These are phyloP conservation scores for Neurospora sp. DNA, from an alignment of 495 filamentous ascomycete genomes.

Conservation along the genomic window DNA sequence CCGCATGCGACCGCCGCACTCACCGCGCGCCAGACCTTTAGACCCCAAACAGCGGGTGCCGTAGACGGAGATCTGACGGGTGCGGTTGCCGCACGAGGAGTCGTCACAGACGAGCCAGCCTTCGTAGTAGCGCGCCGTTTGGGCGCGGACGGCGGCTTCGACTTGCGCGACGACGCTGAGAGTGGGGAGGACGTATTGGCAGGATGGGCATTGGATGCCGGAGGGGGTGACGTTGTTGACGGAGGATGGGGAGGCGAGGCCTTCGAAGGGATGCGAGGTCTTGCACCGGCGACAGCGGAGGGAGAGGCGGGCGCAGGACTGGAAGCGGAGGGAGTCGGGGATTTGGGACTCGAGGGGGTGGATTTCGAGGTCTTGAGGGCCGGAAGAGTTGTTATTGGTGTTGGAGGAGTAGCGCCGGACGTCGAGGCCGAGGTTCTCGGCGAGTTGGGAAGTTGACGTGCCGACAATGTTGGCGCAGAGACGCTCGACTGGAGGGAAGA, in stretches of 20 bases:
- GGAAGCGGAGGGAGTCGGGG: conserved; percentile 77
- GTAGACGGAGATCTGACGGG: conserved; percentile 84
- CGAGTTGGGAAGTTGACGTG: conserved; percentile 77
- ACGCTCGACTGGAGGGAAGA: conserved; percentile 96
- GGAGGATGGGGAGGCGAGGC: conserved; percentile 42
- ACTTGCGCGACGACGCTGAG: conserved; percentile 75
- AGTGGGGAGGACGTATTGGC: conserved; percentile 49
- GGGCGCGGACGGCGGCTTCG: conserved; percentile 68
- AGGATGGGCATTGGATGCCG: conserved; percentile 65
- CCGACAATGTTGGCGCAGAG: conserved; percentile 91
- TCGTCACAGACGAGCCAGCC: conserved; percentile 89
- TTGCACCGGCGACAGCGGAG: conserved; percentile 79
- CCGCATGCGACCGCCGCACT: conserved; percentile 78
- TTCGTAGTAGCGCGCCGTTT: conserved; percentile 79
- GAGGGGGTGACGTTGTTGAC: conserved; percentile 50
- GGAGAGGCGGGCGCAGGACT: conserved; percentile 59
- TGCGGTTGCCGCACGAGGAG: conserved; percentile 72
- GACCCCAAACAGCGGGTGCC: conserved; percentile 84
- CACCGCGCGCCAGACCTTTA: conserved; percentile 58
- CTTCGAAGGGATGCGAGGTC: conserved; percentile 59
- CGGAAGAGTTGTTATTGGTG: conserved; percentile 30
- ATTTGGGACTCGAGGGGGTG: conserved; percentile 89
- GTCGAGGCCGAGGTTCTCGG: conserved; percentile 89
- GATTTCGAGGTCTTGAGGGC: conserved; percentile 54
- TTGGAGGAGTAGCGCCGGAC: conserved; percentile 56